Evolutionary conservation across 257 asterid species (phyloP).

Genomic region (Lithospermum erythrorhizon): DNA sequence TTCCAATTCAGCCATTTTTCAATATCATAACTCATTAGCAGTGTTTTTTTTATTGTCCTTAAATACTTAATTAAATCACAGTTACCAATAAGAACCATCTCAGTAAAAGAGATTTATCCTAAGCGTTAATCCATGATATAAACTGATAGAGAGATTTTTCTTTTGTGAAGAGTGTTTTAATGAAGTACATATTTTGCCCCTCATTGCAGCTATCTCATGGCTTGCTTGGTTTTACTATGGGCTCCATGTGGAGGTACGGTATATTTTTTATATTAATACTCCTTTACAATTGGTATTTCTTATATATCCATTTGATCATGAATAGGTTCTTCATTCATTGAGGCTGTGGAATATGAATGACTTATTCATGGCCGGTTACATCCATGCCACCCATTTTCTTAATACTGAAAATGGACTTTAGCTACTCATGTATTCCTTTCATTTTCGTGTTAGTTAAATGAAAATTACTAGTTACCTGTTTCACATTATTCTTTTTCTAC

Average conservation of each 20-base stretch:
- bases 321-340: not conserved
- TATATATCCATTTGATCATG: not conserved
- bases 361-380: not conserved
- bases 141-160: not conserved
- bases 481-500: not conserved
- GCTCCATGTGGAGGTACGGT: conserved; percentile 81
- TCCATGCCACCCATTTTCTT: too few species aligned
- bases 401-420: too few species aligned
- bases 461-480: conserved; percentile 4
- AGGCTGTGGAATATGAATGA: not conserved
- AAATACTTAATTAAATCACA: not conserved
- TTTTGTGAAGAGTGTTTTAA: not conserved
- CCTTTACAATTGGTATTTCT: not conserved
- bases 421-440: too few species aligned
- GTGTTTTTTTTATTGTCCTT: too few species aligned
- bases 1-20: not conserved
- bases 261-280: not conserved
- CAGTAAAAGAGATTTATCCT: not conserved
- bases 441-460: too few species aligned
- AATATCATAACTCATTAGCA: not conserved
- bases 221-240: conserved; percentile 80
- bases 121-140: not conserved
- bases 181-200: conserved; percentile 4
- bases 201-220: conserved; percentile 75
- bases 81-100: not conserved